Percentiles rank a stretch among this genome's conserved stretches.
Evolutionary conservation across 1,284 basidiomycete species (phyloP).

Genomic region (Salmacisia buchloeana): DNA sequence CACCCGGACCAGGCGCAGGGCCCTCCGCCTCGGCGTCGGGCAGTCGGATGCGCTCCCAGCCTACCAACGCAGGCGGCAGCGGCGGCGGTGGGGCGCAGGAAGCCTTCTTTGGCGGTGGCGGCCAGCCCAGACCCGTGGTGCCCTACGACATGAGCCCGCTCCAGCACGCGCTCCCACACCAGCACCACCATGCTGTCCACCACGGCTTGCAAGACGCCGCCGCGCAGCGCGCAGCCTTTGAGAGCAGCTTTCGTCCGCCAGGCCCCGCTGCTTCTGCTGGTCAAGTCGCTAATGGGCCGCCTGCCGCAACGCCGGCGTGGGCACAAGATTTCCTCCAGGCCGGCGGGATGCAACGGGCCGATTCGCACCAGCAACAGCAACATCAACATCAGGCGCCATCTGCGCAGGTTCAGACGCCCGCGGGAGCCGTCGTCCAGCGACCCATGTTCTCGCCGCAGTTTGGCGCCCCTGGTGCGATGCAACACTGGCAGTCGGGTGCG

Average conservation of each 20-base stretch:
- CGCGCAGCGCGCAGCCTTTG: constrained; percentile 7
- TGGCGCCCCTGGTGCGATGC: constrained; percentile 8
- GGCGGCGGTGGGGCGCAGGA: too few species aligned
- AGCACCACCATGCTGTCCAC: neutral
- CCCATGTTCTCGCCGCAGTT: neutral
- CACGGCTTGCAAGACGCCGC: neutral
- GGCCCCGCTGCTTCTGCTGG: neutral
- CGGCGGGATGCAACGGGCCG: neutral
- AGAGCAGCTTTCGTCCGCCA: constrained; percentile 7
- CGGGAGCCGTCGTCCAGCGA: neutral
- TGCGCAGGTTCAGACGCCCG: neutral
- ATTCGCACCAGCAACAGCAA: neutral
- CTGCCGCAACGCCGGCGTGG: neutral
- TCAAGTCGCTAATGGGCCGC: neutral
- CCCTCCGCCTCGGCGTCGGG: constrained; percentile 3
- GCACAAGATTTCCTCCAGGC: constrained; percentile 4
- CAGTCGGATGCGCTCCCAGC: neutral
- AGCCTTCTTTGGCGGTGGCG: too few species aligned
- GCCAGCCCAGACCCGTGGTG: too few species aligned
- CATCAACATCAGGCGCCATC: neutral
- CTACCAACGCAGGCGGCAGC: too few species aligned
- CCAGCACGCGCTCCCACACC: neutral
- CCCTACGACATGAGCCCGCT: constrained; percentile 4
- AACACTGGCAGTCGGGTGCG: constrained; percentile 13
- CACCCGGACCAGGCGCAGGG: neutral